Conservation (phyloP, 305 asterid species). For the Ilex paraguariensis region DNA sequence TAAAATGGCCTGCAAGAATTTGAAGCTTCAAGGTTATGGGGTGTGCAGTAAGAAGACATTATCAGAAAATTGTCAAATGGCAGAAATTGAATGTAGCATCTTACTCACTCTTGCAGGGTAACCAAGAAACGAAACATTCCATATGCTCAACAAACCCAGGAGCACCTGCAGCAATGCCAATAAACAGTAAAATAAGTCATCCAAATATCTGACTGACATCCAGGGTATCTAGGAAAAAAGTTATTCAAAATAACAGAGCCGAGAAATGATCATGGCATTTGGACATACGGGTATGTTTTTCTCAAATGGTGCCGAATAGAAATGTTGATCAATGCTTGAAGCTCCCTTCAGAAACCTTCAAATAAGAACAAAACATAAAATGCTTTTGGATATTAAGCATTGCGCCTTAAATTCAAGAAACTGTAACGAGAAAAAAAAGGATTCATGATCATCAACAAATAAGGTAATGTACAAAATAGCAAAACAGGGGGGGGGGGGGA, state of each 20-base stretch:
- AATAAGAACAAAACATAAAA: constrained; percentile 9
- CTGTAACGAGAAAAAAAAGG: background rate
- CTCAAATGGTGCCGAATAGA: constrained; percentile 72
- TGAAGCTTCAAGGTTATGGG: constrained; percentile 13
- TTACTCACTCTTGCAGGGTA: constrained; percentile 94
- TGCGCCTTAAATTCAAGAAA: background rate
- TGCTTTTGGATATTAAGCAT: background rate
- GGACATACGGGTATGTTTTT: constrained; percentile 78
- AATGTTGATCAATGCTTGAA: constrained; percentile 89
- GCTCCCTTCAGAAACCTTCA: constrained; percentile 96
- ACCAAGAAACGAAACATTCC: constrained; percentile 96
- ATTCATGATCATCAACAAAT: background rate
- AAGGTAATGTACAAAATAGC: too few species aligned
- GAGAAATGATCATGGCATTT: background rate
- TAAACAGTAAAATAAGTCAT: constrained; percentile 11
- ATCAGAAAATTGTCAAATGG: constrained; percentile 3
- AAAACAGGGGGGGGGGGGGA: too few species aligned
- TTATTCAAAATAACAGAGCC: background rate
- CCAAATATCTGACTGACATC: background rate
- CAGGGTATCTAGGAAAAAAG: too few species aligned
- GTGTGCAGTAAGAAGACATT: constrained; percentile 3
- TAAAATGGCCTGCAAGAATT: constrained; percentile 78
- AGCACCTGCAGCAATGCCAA: constrained; percentile 59
- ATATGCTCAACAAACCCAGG: constrained; percentile 88
- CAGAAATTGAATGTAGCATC: constrained; percentile 16